Evolutionary conservation across 768 basidiomycete genomes (phyloP).

Genomic region (Daedaleopsis sinensis): DNA sequence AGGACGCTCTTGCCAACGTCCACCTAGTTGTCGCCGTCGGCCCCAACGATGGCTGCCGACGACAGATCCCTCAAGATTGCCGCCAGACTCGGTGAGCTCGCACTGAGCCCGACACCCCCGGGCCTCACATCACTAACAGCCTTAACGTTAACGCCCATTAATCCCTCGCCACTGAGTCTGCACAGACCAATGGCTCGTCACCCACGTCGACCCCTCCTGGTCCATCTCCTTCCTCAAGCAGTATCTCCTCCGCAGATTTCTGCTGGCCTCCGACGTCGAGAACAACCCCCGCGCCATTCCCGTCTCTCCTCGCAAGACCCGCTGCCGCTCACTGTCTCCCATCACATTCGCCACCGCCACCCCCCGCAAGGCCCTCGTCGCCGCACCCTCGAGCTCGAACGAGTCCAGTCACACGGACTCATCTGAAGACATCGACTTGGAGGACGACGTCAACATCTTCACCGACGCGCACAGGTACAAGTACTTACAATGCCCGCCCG

Average conservation of each 20-base stretch:
- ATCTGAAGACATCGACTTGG: too few relatives aligned
- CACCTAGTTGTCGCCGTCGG: not conserved
- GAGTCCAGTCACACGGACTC: too few relatives aligned
- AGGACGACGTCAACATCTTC: too few relatives aligned
- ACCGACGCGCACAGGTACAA: too few relatives aligned
- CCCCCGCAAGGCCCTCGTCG: constrained; percentile 5
- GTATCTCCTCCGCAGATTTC: constrained; percentile 61
- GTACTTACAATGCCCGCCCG: constrained; percentile 19
- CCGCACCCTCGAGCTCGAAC: not conserved
- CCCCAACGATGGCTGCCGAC: not conserved
- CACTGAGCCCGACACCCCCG: too few relatives aligned
- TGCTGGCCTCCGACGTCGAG: constrained; percentile 31
- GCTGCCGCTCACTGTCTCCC: constrained; percentile 56
- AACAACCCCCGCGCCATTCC: constrained; percentile 15
- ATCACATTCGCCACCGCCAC: constrained; percentile 62
- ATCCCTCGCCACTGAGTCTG: constrained; percentile 44
- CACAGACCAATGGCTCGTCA: constrained; percentile 79
- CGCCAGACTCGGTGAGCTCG: constrained; percentile 11
- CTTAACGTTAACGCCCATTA: not conserved
- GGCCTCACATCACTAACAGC: too few relatives aligned
- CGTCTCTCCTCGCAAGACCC: constrained; percentile 28
- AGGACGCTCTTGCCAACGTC: not conserved
- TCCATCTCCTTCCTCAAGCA: constrained; percentile 65
- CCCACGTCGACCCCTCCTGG: constrained; percentile 63
- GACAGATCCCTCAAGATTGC: constrained; percentile 9